These are phyloP conservation scores for Periconia sp. DNA, from an alignment of 2,329 filamentous ascomycete species.

Conservation along the genomic window DNA sequence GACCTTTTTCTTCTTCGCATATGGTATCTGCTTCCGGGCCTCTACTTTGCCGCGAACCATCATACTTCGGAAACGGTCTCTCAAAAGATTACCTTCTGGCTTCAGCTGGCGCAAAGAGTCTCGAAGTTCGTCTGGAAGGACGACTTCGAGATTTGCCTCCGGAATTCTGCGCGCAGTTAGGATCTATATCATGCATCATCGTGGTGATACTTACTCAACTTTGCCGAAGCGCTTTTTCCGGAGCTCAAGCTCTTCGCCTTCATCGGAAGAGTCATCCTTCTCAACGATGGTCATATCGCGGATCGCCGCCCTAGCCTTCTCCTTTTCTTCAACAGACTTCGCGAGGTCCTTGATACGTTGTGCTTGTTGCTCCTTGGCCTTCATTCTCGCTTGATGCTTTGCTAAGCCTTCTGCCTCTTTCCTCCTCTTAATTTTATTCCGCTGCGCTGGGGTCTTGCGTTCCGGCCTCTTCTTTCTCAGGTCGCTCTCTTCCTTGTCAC, in stretches of 20 bases:
- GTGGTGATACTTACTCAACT: conserved; percentile 54
- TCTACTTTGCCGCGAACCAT: conserved; percentile 90
- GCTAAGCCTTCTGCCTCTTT: conserved; percentile 83
- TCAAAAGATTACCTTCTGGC: conserved; percentile 93
- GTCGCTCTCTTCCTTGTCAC: conserved; percentile 58
- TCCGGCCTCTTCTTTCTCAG: conserved; percentile 76
- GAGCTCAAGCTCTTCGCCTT: conserved; percentile 55
- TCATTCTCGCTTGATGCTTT: conserved; percentile 77
- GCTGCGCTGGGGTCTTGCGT: conserved; percentile 83
- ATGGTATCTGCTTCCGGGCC: conserved; percentile 76
- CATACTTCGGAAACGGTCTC: conserved; percentile 89
- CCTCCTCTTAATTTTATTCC: conserved; percentile 85
- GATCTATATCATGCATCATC: neutral
- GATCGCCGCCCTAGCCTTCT: conserved; percentile 50
- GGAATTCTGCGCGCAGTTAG: conserved; percentile 62
- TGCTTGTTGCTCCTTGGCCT: conserved; percentile 74
- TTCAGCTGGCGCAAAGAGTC: conserved; percentile 64
- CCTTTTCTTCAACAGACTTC: conserved; percentile 66
- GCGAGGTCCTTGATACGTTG: conserved; percentile 74
- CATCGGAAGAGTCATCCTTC: conserved; percentile 34
- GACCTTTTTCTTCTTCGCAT: conserved; percentile 80
- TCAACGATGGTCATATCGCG: conserved; percentile 31
- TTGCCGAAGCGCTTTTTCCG: conserved; percentile 75
- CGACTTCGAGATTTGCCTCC: conserved; percentile 63
- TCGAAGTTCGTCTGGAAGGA: conserved; percentile 57